Evolutionary conservation across 2,329 filamentous ascomycete species (phyloP).

Genomic region (Penicillium sp.): DNA sequence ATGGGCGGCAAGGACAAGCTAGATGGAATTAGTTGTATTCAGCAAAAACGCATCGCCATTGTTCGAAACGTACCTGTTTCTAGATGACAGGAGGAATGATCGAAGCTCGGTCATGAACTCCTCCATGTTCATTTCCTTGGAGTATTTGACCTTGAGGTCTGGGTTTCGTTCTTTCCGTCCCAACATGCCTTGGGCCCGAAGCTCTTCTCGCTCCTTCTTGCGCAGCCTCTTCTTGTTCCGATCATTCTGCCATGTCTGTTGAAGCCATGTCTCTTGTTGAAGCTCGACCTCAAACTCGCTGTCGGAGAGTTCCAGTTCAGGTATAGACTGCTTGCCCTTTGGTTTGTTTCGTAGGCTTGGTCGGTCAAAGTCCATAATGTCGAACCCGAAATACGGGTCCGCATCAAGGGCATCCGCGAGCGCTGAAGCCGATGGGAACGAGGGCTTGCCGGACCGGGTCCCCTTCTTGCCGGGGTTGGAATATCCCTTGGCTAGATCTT

Average conservation of each 20-base stretch:
- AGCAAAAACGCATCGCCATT: slow-evolving; percentile 12
- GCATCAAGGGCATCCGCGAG: slow-evolving; percentile 62
- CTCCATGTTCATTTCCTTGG: slow-evolving; percentile 68
- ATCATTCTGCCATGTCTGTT: slow-evolving; percentile 66
- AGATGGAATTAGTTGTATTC: slow-evolving; percentile 11
- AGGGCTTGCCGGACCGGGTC: slow-evolving; percentile 13
- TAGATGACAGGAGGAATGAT: slow-evolving; percentile 65
- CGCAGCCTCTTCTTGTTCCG: slow-evolving; percentile 69
- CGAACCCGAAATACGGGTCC: slow-evolving; percentile 69
- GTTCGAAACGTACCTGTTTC: slow-evolving; percentile 61
- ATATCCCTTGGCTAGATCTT: slow-evolving; percentile 36
- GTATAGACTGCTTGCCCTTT: slow-evolving; percentile 61
- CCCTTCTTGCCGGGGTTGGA: slow-evolving; percentile 56
- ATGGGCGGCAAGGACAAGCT: slow-evolving; percentile 81
- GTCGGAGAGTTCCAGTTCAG: slow-evolving; percentile 62
- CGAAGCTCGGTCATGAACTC: slow-evolving; percentile 74
- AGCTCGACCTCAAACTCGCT: slow-evolving; percentile 66
- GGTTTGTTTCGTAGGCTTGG: slow-evolving; percentile 67
- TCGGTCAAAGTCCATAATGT: slow-evolving; percentile 80
- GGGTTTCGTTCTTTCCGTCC: slow-evolving; percentile 58
- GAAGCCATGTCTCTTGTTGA: slow-evolving; percentile 41
- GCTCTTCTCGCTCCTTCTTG: slow-evolving; percentile 69
- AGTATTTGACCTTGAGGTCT: slow-evolving; percentile 71
- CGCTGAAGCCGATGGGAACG: slow-evolving; percentile 57
- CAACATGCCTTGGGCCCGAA: slow-evolving; percentile 67